Evolutionary conservation across 495 filamentous ascomycete species (phyloP), one percentile per base, ranked within the genome.

Genomic region (Aspergillus nidulans): DNA sequence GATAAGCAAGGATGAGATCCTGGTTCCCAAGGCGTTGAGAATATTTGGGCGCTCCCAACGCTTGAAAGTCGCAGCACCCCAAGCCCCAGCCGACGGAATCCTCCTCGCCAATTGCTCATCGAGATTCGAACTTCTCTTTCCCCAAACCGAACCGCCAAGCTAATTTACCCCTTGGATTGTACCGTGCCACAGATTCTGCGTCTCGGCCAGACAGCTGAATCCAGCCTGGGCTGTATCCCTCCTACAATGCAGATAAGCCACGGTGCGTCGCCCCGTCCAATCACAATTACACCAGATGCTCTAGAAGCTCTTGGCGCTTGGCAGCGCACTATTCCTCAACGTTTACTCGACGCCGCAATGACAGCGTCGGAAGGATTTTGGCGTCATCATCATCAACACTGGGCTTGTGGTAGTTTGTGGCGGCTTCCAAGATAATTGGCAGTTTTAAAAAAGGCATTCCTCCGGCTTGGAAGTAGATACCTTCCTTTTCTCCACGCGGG

Each of bases 1-100:
- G 26, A 58, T 46, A 44, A 51, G 49, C 49, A n/a, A 32, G 49
- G 38, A 52, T 2, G 39, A 6, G 23, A 26, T 39, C 49, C 38
- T 18, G 19, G 49, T 5, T 28, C 24, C 41, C 16, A 56, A 1
- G 30, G 20, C 24, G 43, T 6, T 32, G 54, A 39, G 25, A 23
- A 16, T 39, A 23, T 39, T 32, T 25, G 19, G 15, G 43, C 43
- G 7, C 7, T 12, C 23, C 9, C 30, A 50, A n/a, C 30, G n/a
- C n/a, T n/a, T n/a, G n/a, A n/a, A n/a, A n/a, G n/a, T n/a, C n/a
- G n/a, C n/a, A n/a, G n/a, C n/a, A n/a, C n/a, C n/a, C n/a, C n/a
- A n/a, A n/a, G n/a, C n/a, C n/a, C n/a, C n/a, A n/a, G n/a, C n/a
- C n/a, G n/a, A n/a, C n/a, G n/a, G n/a, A n/a, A n/a, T n/a, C n/a